Evolutionary conservation across 2,329 filamentous ascomycete species (phyloP), one percentile per base, ranked within the genome.

Genomic region (Cordyceps fumosorosea): DNA sequence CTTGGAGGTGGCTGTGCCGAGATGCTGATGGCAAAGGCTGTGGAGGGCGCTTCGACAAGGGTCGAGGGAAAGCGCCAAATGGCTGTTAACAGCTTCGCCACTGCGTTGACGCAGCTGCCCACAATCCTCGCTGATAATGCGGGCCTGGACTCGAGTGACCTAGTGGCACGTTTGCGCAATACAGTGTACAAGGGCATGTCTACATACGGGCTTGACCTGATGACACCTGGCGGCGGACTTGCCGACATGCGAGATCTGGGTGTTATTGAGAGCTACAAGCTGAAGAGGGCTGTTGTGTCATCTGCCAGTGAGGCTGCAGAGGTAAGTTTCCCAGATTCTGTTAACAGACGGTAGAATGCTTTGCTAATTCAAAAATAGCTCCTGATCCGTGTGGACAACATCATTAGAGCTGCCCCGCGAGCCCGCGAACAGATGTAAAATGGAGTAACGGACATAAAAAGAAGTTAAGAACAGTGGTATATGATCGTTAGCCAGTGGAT

Each of bases 21-120:
- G 84, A 98, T 98, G 93, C 80, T 96, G 68, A 99, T 99, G 95
- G 91, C 93, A 66, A 96, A 97, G 82, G 95, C 95, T 8, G 95
- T 99, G 24, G 93, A 97, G 73, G 90, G 89, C 64, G 91, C 91
- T 5, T 93, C 93, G 24, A 93, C 96, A 65, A 93, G 96, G 70
- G 90, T 96, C 8, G 92, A 95, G 68, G 95, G 95, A 74, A 99
- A 99, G 87, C 93, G 95, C 77, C 93, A 96, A 69, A 83, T 97
- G 71, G 95, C 95, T 2, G 93, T 98, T 22, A 88, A 93, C 66
- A 86, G 91, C 5, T 99, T 98, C 73, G 90, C 93, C 26, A 83
- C 88, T 63, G 95, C 95, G 34, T 83, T 99, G 64, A 87, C 93
- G 71, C 95, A 99, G 76, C 82, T 99, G 59, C 95, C 95, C 7